Evolutionary conservation across 139 green algal genomes (phyloP).

Genomic region (Picochlorum sp.): DNA sequence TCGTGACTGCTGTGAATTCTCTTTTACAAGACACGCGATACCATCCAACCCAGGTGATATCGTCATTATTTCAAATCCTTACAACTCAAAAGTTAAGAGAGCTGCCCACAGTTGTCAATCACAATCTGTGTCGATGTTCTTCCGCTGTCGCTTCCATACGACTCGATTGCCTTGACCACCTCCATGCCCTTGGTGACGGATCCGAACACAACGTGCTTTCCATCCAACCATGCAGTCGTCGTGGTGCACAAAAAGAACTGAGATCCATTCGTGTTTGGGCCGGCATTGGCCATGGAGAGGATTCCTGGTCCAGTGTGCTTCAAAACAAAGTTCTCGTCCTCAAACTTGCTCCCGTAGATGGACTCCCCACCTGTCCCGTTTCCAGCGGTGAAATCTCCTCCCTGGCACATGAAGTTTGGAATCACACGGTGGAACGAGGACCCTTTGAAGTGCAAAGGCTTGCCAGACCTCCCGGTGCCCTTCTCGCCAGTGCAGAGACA

Average conservation of each 20-base stretch:
- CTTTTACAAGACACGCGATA: no score
- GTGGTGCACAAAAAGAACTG: conserved; percentile 61
- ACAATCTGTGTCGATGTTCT: conserved; percentile 45
- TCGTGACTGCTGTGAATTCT: no score
- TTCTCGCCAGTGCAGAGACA: conserved; percentile 64
- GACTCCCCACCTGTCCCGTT: conserved; percentile 73
- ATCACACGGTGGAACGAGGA: conserved; percentile 74
- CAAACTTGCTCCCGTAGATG: conserved; percentile 71
- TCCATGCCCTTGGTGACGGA: conserved; percentile 68
- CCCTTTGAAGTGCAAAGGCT: conserved; percentile 78
- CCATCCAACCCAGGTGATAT: no score
- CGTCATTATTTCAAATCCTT: neutral
- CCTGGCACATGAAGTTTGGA: conserved; percentile 59
- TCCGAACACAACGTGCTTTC: conserved; percentile 65
- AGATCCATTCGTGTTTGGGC: conserved; percentile 47
- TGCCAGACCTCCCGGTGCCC: conserved; percentile 62
- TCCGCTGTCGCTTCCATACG: conserved; percentile 33
- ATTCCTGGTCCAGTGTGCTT: conserved; percentile 37
- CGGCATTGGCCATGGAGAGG: conserved; percentile 54
- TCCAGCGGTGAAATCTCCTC: conserved; percentile 53
- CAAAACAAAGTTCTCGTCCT: conserved; percentile 28
- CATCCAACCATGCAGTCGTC: conserved; percentile 64
- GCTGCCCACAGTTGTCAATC: conserved; percentile 66
- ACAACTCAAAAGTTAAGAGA: conserved; percentile 13
- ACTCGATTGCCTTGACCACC: conserved; percentile 52